Conservation (phyloP, 2,329 filamentous ascomycete species). For the Knufia fluminis region DNA sequence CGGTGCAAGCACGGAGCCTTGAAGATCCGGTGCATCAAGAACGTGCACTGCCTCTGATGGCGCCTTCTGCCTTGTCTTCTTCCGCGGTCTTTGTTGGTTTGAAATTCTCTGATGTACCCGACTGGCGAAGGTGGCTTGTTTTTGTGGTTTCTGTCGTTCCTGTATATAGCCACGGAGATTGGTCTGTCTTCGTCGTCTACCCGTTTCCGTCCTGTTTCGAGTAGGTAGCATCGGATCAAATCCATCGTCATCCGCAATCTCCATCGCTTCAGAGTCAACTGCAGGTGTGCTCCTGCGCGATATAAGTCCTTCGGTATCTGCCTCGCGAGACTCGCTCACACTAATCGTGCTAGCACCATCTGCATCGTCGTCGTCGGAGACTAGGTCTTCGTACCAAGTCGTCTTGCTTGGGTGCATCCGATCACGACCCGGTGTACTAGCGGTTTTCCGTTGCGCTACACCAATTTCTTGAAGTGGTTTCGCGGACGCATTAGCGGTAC, state of each 20-base stretch:
- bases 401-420: neutral
- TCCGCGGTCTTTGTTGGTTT: conserved; percentile 1
- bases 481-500: conserved; percentile 9
- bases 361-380: conserved; percentile 5
- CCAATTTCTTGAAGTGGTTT: conserved; percentile 15
- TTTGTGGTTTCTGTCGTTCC: neutral
- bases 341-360: conserved; percentile 8
- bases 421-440: neutral
- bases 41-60: conserved; percentile 10
- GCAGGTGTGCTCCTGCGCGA: neutral
- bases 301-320: neutral
- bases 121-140: neutral
- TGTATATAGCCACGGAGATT: neutral
- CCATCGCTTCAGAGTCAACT: conserved; percentile 4
- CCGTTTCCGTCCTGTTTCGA: conserved; percentile 9
- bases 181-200: conserved; percentile 12
- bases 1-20: conserved; percentile 15
- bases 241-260: conserved; percentile 21
- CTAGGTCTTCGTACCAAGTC: neutral
- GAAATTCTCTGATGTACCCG: neutral
- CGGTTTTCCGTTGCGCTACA: conserved; percentile 14
- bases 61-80: conserved; percentile 1
- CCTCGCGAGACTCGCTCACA: neutral
- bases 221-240: conserved; percentile 25
- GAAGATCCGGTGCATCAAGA: conserved; percentile 20